Percentiles rank a stretch among this genome's conserved stretches.
Evolutionary conservation across 257 asterid species (phyloP).

Genomic region (Anisodus tanguticus): DNA sequence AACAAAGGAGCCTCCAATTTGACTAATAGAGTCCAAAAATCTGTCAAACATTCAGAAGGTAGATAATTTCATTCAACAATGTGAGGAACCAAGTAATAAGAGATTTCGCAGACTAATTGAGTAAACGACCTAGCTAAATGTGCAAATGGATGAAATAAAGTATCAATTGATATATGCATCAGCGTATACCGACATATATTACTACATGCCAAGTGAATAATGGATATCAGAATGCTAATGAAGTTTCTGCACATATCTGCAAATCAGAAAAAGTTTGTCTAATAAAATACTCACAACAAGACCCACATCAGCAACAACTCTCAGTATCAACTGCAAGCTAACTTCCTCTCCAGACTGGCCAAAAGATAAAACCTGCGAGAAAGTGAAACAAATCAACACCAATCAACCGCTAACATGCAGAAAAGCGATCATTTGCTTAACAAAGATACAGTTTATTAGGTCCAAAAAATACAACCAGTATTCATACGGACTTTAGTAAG

Average conservation of each 20-base stretch:
- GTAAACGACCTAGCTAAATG: not conserved
- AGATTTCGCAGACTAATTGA: not conserved
- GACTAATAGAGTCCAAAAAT: too few species aligned
- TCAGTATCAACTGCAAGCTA: slow-evolving; percentile 80
- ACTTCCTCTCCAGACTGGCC: slow-evolving; percentile 95
- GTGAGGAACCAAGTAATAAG: too few species aligned
- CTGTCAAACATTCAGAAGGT: too few species aligned
- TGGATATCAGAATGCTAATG: not conserved
- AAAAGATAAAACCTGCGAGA: slow-evolving; percentile 66
- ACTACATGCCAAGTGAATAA: slow-evolving; percentile 5
- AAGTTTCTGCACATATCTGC: not conserved
- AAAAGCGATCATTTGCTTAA: too few species aligned
- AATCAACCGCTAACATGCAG: too few species aligned
- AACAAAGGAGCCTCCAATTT: too few species aligned
- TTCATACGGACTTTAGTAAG: not conserved
- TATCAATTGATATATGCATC: not conserved
- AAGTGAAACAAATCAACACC: slow-evolving; percentile 15
- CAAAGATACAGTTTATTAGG: not conserved
- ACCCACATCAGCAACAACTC: slow-evolving; percentile 99
- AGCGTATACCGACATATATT: not conserved
- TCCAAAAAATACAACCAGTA: not conserved
- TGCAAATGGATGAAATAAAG: not conserved
- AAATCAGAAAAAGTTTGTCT: not conserved
- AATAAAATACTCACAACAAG: slow-evolving; percentile 70
- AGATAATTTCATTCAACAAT: too few species aligned